Percentiles rank a stretch among this genome's conserved stretches.
These are phyloP conservation scores for Fusarium solani-melongenae DNA, from an alignment of 2,329 filamentous ascomycete species.

Conservation along the genomic window DNA sequence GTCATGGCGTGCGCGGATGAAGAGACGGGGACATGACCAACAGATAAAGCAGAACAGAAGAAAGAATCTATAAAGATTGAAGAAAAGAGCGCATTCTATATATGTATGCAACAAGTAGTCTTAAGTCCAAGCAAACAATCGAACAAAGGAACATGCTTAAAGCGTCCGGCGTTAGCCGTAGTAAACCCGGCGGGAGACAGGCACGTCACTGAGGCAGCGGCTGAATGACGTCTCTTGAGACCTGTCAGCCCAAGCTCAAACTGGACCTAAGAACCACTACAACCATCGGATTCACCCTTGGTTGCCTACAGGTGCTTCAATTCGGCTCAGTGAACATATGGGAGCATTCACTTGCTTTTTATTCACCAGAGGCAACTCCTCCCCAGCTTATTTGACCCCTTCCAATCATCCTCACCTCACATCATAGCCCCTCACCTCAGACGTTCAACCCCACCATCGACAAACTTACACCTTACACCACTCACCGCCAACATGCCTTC, in stretches of 20 bases:
- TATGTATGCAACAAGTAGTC: not conserved
- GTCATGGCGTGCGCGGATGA: not conserved
- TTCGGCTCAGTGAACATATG: not conserved
- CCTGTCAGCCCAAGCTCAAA: conserved; percentile 21
- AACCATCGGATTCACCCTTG: not conserved
- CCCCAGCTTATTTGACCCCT: not conserved
- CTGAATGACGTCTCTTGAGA: conserved; percentile 42
- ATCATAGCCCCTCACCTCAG: conserved; percentile 12
- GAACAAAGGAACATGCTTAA: not conserved
- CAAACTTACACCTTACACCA: conserved; percentile 16
- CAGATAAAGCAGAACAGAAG: not conserved
- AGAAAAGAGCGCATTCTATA: not conserved
- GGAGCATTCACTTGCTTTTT: not conserved
- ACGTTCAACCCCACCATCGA: conserved; percentile 35
- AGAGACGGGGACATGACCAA: not conserved
- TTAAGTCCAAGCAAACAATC: not conserved
- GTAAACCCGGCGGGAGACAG: conserved; percentile 33
- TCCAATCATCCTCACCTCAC: conserved; percentile 19
- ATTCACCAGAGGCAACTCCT: not conserved
- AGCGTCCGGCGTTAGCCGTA: conserved; percentile 33
- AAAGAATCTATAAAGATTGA: not conserved
- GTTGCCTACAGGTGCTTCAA: not conserved
- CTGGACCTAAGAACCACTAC: not conserved
- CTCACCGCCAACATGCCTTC: conserved; percentile 63
- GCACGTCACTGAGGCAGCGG: conserved; percentile 40